Evolutionary conservation across 805 yeast genomes (phyloP).

Genomic region (Teunomyces atbi): DNA sequence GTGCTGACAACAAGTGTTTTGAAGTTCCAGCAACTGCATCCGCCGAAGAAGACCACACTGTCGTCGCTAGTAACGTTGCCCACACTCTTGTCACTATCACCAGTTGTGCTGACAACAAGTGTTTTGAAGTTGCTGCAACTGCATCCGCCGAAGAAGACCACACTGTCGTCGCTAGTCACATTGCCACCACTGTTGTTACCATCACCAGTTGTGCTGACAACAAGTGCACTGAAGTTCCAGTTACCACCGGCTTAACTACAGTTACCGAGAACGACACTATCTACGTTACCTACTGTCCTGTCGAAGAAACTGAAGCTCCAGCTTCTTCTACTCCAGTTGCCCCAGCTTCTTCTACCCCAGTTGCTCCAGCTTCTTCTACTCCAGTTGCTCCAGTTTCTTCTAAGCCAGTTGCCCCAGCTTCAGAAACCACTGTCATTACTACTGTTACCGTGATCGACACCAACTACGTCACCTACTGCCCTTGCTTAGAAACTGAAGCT

Average conservation of each 20-base stretch:
- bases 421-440: conserved; percentile 34
- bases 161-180: conserved; percentile 13
- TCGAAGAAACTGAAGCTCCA: conserved; percentile 10
- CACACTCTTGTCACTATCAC: conserved; percentile 33
- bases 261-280: conserved; percentile 28
- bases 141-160: too few species aligned
- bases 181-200: conserved; percentile 28
- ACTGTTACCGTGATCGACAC: conserved; percentile 31
- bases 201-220: conserved; percentile 33
- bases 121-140: conserved; percentile 21
- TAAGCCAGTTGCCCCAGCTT: conserved; percentile 11
- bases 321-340: conserved; percentile 28
- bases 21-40: conserved; percentile 25
- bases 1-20: conserved; percentile 28
- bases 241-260: conserved; percentile 37
- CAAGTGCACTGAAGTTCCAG: conserved; percentile 21
- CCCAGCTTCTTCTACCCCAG: conserved; percentile 14
- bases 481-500: conserved; percentile 14
- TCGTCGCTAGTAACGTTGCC: conserved; percentile 12
- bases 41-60: conserved; percentile 17
- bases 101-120: conserved; percentile 30
- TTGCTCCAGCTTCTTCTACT: conserved; percentile 15
- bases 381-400: conserved; percentile 17
- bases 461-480: conserved; percentile 34
- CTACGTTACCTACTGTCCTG: conserved; percentile 36